Evolutionary conservation across 495 filamentous ascomycete species (phyloP).

Genomic region (Aspergillus diversus): DNA sequence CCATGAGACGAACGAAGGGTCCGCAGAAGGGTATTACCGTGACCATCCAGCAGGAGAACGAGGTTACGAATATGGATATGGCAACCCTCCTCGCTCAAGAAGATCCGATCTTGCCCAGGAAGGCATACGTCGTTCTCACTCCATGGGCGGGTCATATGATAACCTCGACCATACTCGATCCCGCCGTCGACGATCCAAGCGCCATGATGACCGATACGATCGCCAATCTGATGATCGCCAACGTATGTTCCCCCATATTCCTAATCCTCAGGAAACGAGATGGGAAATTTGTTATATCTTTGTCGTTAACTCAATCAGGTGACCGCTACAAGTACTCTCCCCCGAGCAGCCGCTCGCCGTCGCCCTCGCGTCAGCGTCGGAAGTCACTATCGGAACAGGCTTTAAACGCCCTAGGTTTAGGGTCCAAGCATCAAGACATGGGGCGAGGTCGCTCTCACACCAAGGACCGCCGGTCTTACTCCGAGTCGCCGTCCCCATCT

Average conservation of each 20-base stretch:
- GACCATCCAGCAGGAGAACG: constrained; percentile 63
- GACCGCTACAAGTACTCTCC: constrained; percentile 48
- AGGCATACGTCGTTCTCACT: constrained; percentile 44
- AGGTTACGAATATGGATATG: constrained; percentile 56
- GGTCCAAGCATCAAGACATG: constrained; percentile 28
- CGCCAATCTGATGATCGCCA: constrained; percentile 45
- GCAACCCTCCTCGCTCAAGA: constrained; percentile 43
- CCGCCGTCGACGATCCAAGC: constrained; percentile 54
- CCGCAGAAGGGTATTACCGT: constrained; percentile 69
- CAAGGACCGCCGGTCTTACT: constrained; percentile 56
- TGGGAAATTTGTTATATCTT: constrained; percentile 1
- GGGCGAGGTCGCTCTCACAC: constrained; percentile 43
- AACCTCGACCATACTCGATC: constrained; percentile 58
- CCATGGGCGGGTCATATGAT: constrained; percentile 53
- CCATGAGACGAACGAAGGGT: constrained; percentile 55
- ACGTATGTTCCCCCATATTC: constrained; percentile 33
- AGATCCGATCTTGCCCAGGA: constrained; percentile 32
- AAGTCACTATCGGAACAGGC: constrained; percentile 78
- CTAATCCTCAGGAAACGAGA: neutral
- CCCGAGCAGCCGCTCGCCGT: constrained; percentile 44
- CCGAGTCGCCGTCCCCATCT: constrained; percentile 53
- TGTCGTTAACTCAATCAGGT: constrained; percentile 28
- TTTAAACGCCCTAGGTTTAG: constrained; percentile 66
- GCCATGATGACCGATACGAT: constrained; percentile 49
- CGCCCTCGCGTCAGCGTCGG: constrained; percentile 53